These are phyloP conservation scores for Boletus smithii DNA, from an alignment of 1,284 basidiomycete species.

Conservation along the genomic window DNA sequence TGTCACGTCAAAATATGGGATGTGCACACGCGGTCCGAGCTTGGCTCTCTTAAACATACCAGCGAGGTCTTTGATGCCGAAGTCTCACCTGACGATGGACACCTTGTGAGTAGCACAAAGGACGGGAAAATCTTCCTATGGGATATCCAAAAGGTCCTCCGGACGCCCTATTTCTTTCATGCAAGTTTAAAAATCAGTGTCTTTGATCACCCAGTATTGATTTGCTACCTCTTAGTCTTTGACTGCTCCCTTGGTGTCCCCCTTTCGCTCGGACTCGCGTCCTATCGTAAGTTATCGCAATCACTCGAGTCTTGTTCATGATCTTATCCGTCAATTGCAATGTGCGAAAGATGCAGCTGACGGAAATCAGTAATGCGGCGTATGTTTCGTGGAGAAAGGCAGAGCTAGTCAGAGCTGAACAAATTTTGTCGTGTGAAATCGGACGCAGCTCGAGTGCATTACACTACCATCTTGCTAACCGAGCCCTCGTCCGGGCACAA, in stretches of 20 bases:
- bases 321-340: slow-evolving; percentile 9
- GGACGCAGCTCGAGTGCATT: neutral
- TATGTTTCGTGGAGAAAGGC: slow-evolving; percentile 14
- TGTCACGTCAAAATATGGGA: slow-evolving; percentile 20
- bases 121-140: slow-evolving; percentile 15
- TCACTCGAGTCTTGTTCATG: neutral
- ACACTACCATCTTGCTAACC: slow-evolving; percentile 15
- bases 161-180: slow-evolving; percentile 6
- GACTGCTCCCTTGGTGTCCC: neutral
- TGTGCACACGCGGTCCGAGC: neutral
- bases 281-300: slow-evolving; percentile 10
- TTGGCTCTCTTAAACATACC: slow-evolving; percentile 10
- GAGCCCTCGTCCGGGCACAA: slow-evolving; percentile 18
- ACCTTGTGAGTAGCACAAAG: slow-evolving; percentile 5
- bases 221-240: slow-evolving; percentile 9
- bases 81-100: slow-evolving; percentile 16
- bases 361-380: slow-evolving; percentile 10
- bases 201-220: neutral
- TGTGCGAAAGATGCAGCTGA: slow-evolving; percentile 13
- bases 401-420: slow-evolving; percentile 11
- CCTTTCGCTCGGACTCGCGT: neutral
- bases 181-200: slow-evolving; percentile 4
- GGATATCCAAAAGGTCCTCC: slow-evolving; percentile 13
- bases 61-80: slow-evolving; percentile 12
- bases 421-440: slow-evolving; percentile 18